Percentiles rank a stretch among this genome's conserved stretches.
phyloP scores from a whole-genome alignment of 352 stramenopile species.

The Saprolegnia diclina region DNA sequence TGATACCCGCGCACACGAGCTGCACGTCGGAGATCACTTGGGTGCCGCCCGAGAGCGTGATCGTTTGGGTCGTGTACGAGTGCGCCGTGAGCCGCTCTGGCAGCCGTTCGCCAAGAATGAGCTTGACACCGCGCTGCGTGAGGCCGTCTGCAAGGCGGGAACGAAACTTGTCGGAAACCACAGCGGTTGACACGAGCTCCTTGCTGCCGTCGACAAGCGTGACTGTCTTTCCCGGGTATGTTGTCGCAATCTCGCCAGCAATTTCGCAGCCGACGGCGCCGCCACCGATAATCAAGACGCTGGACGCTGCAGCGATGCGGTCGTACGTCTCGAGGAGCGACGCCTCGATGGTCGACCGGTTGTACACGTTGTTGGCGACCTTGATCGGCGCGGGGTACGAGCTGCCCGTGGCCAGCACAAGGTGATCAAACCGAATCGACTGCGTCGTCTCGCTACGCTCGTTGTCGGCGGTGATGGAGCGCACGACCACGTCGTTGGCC shows the following conservation, averaged over 20 bases:
- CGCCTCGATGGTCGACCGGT: conserved; percentile 29
- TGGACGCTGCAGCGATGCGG: conserved; percentile 38
- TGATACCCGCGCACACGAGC: conserved; percentile 41
- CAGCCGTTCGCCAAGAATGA: conserved; percentile 52
- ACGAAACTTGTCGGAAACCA: conserved; percentile 49
- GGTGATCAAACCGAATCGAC: conserved; percentile 29
- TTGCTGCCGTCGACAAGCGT: conserved; percentile 44
- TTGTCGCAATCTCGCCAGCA: conserved; percentile 48
- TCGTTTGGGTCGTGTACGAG: conserved; percentile 35
- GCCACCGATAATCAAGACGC: conserved; percentile 48
- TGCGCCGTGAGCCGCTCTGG: conserved; percentile 36
- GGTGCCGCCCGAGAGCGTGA: conserved; percentile 45
- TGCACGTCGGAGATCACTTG: conserved; percentile 51
- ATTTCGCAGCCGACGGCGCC: conserved; percentile 54
- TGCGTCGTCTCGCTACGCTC: conserved; percentile 16
- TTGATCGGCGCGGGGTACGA: conserved; percentile 34
- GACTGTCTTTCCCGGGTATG: conserved; percentile 52
- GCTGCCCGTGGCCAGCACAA: conserved; percentile 34
- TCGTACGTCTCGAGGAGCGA: conserved; percentile 35
- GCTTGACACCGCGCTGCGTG: conserved; percentile 38
- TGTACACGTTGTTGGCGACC: conserved; percentile 12
- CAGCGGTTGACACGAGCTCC: conserved; percentile 36
- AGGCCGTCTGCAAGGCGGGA: conserved; percentile 34
- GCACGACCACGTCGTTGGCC: conserved; percentile 28
- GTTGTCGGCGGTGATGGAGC: not conserved